phyloP scores from a whole-genome alignment of 208 protist species.

The Trypanosoma platydactyli region DNA sequence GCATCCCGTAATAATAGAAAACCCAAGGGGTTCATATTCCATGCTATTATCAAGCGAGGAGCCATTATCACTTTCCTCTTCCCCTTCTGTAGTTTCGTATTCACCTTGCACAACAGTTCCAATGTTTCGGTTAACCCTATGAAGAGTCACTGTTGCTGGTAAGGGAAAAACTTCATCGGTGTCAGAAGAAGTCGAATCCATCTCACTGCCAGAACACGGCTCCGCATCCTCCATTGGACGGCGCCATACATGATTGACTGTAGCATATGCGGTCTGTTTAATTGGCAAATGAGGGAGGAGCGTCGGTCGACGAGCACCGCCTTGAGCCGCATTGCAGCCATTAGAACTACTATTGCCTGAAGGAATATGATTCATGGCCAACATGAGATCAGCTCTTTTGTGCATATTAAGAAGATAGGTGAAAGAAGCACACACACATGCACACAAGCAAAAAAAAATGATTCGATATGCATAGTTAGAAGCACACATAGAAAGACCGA shows the following conservation, averaged over 20 bases:
- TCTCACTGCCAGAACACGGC: not conserved
- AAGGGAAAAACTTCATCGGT: conserved; percentile 10
- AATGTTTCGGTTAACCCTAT: conserved; percentile 9
- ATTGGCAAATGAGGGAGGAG: no score
- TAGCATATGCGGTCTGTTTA: no score
- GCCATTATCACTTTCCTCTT: conserved; percentile 29
- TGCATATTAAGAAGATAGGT: not conserved
- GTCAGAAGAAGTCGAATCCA: not conserved
- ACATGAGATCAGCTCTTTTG: not conserved
- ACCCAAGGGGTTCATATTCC: conserved; percentile 55
- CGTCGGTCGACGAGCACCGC: no score
- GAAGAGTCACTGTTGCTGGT: conserved; percentile 5
- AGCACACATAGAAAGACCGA: no score
- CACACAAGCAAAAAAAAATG: no score
- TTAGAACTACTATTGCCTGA: not conserved
- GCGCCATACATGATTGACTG: no score
- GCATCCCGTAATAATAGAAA: conserved; percentile 46
- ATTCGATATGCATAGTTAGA: no score
- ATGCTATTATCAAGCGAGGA: conserved; percentile 51
- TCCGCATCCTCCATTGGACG: not conserved
- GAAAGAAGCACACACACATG: conserved; percentile 1
- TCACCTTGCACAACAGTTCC: conserved; percentile 3
- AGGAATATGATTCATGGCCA: not conserved
- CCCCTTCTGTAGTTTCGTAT: conserved; percentile 31
- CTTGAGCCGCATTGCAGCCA: no score